phyloP scores from a whole-genome alignment of 345 rosid genomes.

The Linum lewisii region DNA sequence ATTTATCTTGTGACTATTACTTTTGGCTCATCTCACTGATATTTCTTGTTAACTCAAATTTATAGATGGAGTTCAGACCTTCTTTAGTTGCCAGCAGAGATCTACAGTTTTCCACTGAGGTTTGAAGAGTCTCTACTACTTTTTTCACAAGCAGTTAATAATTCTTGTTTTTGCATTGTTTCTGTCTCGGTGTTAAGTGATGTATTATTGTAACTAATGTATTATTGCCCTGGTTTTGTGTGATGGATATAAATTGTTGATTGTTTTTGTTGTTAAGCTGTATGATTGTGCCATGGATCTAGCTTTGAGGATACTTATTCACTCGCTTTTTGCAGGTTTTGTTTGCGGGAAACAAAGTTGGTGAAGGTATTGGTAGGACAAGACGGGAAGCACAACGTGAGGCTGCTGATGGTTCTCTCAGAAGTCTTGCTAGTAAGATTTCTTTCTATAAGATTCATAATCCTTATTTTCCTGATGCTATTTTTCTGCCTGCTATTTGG shows the following conservation, averaged over 20 bases:
- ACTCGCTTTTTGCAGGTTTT: constrained; percentile 44
- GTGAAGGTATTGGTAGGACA: constrained; percentile 75
- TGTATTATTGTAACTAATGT: no score
- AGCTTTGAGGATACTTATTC: constrained; percentile 10
- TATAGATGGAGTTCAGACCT: constrained; percentile 72
- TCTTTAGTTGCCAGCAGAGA: constrained; percentile 55
- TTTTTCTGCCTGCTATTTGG: background rate
- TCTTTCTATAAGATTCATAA: background rate
- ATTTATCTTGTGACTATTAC: background rate
- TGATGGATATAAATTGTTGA: background rate
- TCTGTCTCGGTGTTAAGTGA: no score
- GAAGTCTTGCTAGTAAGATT: constrained; percentile 61
- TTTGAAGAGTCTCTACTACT: constrained; percentile 19
- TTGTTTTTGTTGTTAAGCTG: background rate
- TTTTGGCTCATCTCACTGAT: constrained; percentile 7
- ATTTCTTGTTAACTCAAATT: constrained; percentile 13
- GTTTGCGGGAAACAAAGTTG: constrained; percentile 75
- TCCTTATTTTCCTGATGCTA: background rate
- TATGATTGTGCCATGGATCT: constrained; percentile 3
- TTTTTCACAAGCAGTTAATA: background rate
- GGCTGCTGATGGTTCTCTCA: constrained; percentile 76
- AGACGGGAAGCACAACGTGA: constrained; percentile 73
- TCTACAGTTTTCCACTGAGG: constrained; percentile 84
- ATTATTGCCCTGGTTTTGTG: background rate
- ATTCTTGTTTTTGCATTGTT: no score